phyloP scores from a whole-genome alignment of 2,329 filamentous ascomycete genomes.

The Ceratocystis smalleyi region DNA sequence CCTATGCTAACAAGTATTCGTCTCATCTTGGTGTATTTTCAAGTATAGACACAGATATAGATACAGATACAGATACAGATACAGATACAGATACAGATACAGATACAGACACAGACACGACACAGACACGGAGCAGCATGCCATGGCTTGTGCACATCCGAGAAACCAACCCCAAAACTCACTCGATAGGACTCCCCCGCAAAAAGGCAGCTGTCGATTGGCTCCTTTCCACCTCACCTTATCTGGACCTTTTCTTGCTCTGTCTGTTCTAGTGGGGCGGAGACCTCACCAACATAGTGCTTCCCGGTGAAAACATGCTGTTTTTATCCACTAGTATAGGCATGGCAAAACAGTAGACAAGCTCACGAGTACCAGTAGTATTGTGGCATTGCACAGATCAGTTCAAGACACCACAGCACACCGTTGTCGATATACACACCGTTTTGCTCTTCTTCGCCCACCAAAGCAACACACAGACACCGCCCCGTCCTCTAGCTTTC shows the following conservation, averaged over 20 bases:
- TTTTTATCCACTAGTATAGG: too few species aligned
- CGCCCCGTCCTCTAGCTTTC: neutral
- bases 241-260: too few species aligned
- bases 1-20: neutral
- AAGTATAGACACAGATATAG: neutral
- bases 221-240: too few species aligned
- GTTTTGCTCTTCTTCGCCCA: neutral
- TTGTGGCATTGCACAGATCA: neutral
- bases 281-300: too few species aligned
- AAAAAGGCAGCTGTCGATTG: too few species aligned
- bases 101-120: too few species aligned
- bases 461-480: neutral
- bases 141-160: neutral
- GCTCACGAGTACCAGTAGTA: neutral
- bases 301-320: too few species aligned
- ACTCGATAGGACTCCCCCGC: too few species aligned
- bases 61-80: neutral
- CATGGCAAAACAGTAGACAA: too few species aligned
- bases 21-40: neutral
- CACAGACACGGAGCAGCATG: neutral
- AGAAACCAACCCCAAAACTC: neutral
- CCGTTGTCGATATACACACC: neutral
- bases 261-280: too few species aligned
- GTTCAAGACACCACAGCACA: neutral
- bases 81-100: too few species aligned